Evolutionary conservation across 768 basidiomycete genomes (phyloP), one percentile per base, ranked within the genome.

Genomic region (Inosperma sp.): DNA sequence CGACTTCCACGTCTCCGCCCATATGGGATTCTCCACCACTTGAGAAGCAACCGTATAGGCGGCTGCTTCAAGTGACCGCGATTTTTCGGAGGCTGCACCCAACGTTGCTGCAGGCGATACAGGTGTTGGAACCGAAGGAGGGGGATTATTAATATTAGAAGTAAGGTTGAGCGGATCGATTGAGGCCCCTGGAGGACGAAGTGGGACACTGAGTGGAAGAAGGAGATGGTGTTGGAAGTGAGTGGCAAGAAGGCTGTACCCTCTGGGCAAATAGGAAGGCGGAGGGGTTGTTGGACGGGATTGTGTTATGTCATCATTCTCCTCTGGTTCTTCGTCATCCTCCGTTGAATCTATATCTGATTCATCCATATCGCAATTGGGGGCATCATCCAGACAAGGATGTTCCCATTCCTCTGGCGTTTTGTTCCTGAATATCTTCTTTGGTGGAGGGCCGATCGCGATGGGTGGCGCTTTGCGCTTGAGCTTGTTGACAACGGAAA

Each of bases 41-140:
- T 93, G 89, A 26, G 67, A 70, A 4, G 82, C 82, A 22, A 90
- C 63, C 34, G 79, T 77, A 41, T 73, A 73, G 3, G 81, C 88
- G 2, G 81, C 80, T 0, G 80, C 78, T 62, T 89, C 88, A 19
- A 91, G 68, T 1, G 79, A 79, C 61, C 80, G 83, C 3, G 79
- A 77, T 54, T 81, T 81, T 61, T 87, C 87, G 3, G 79, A 78
- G 1, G 80, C 71, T 1, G 79, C 75, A 4, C 84, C 84, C 26
- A 87, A 68, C 1, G 73, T 72, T 1, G 86, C 84, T 4, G 86
- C 88, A 16, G 90, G 90, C 0, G 89, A 92, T 3, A 92, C 87
- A 1, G 90, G 90, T 0, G 90, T 93, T 1, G 88, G 88, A 0
- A 84, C 88, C 10, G 72, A 74, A 7, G 59, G 62, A 2, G 63